Evolutionary conservation across 2,329 filamentous ascomycete species (phyloP), one percentile per base, ranked within the genome.

Genomic region (Aureobasidium sp.): DNA sequence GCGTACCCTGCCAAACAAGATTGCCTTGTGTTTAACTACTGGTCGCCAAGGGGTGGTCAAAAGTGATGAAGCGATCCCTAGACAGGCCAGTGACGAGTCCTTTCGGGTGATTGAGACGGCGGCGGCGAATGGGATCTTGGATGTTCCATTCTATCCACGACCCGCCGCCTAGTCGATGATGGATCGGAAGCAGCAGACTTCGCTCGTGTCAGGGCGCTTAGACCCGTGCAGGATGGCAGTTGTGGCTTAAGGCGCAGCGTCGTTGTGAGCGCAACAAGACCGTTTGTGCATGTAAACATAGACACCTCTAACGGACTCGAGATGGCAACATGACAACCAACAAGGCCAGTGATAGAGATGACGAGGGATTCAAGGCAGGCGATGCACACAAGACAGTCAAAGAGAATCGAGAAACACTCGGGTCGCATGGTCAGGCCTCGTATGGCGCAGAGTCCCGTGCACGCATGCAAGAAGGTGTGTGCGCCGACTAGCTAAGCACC

Each of bases 181-280:
- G 45, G 31, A 48, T 59, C 55, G 44, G 55, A 34, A 55, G 51
- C 51, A 52, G 34, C 31, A 55, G 42, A 48, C n/a, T 4, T 59
- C 20, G 44, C 55, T 59, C 55, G 55, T 59, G 34, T 59, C 55
- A 48, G 34, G 55, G 31, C 41, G 55, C 55, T 59, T 48, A 59
- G 55, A 39, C 55, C 42, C n/a, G 31, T 34, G 42, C 42, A 48
- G n/a, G 29, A 31, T 47, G 31, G 55, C 41, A 59, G 55, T 59
- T 59, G 55, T 48, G 55, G 42, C 55, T 47, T 42, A 55, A 55
- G 51, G 51, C 51, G 37, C 37, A 55, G 49, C 49, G 49, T 52
- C 49, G 49, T 39, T 52, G 49, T 52, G 49, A 17, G 34, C 15
- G 49, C 49, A 52, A 52, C 49, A 52, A 20, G 37, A 17, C 36